Evolutionary conservation across 2,329 filamentous ascomycete genomes (phyloP).

Genomic region (Fusarium subtropicale): DNA sequence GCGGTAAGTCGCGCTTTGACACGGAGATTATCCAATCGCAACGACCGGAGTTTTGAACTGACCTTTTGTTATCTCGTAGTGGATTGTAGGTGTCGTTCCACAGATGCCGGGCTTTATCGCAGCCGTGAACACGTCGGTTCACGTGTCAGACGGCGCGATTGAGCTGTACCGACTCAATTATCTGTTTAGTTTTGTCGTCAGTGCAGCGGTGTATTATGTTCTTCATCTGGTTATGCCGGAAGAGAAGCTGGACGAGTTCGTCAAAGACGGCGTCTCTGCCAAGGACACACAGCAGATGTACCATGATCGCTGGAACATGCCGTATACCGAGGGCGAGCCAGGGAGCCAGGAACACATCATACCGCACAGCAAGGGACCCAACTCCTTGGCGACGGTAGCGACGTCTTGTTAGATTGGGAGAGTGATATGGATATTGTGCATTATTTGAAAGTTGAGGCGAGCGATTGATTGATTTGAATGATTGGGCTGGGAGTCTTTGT

Average conservation of each 20-base stretch:
- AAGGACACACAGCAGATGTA: constrained; percentile 48
- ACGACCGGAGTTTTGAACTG: neutral
- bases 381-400: constrained; percentile 23
- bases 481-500: constrained; percentile 9
- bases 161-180: constrained; percentile 56
- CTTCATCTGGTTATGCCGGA: constrained; percentile 51
- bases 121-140: constrained; percentile 52
- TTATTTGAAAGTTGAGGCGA: neutral
- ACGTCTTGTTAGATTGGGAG: constrained; percentile 16
- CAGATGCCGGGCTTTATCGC: constrained; percentile 58
- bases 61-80: constrained; percentile 43
- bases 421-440: neutral
- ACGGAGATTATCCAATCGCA: neutral
- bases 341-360: constrained; percentile 23
- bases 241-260: constrained; percentile 46
- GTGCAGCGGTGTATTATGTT: constrained; percentile 47
- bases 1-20: constrained; percentile 49
- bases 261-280: constrained; percentile 42
- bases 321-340: constrained; percentile 30
- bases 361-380: constrained; percentile 18
- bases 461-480: neutral
- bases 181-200: constrained; percentile 54
- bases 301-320: constrained; percentile 50
- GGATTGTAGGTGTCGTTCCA: constrained; percentile 55
- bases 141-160: constrained; percentile 52